Evolutionary conservation across 2,329 filamentous ascomycete species (phyloP).

Genomic region (Penicillium aurantiogriseum): DNA sequence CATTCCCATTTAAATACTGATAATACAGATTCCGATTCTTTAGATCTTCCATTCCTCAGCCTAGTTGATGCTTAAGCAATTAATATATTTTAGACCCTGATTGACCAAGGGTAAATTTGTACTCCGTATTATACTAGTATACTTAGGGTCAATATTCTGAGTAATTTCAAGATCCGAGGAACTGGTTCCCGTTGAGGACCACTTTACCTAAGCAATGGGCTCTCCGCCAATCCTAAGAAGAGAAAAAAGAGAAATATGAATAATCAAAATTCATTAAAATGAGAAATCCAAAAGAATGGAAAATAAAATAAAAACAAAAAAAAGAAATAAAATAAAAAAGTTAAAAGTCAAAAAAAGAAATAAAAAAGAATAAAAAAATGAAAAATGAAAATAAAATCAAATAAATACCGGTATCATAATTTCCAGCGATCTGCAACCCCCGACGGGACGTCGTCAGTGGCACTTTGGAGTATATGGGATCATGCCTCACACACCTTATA

Average conservation of each 20-base stretch:
- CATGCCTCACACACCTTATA: conserved; percentile 30
- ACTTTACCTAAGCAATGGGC: conserved; percentile 16
- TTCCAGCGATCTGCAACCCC: conserved; percentile 39
- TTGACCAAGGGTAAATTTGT: conserved; percentile 6
- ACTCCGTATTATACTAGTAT: conserved; percentile 1
- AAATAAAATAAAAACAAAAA: not conserved
- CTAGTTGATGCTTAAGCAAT: conserved; percentile 9
- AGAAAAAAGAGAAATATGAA: not conserved
- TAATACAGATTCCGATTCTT: conserved; percentile 9
- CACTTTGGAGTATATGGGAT: conserved; percentile 29
- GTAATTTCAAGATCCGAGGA: conserved; percentile 31
- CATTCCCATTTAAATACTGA: conserved; percentile 13
- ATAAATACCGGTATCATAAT: conserved; percentile 21
- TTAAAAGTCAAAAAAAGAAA: not conserved
- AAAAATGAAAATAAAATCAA: conserved; percentile 2
- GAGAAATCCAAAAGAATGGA: conserved; percentile 12
- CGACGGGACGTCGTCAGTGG: conserved; percentile 44
- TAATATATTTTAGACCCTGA: conserved; percentile 14
- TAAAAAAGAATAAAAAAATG: not conserved
- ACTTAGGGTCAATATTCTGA: conserved; percentile 12
- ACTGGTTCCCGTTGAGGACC: conserved; percentile 32
- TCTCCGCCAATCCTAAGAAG: not conserved
- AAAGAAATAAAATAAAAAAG: not conserved
- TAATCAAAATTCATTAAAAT: not conserved
- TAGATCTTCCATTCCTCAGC: conserved; percentile 28